phyloP scores from a whole-genome alignment of 306 rosid species.

The Elaeagnus macrophylla region DNA sequence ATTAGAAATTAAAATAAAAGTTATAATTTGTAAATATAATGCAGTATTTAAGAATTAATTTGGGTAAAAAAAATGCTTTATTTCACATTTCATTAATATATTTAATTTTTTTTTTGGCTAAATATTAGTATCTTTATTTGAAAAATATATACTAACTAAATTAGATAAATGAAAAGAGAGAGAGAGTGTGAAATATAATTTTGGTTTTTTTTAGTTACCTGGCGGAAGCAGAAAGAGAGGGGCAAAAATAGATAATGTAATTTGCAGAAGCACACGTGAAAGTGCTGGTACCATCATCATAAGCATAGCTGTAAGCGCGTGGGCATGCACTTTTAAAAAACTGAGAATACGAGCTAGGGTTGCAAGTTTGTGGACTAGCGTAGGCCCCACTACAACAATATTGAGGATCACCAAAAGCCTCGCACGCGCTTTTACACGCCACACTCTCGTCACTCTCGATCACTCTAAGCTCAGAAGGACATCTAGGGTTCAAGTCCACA shows the following conservation, averaged over 20 bases:
- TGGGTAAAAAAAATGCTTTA: no score
- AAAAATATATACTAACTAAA: background rate
- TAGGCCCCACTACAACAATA: conserved; percentile 82
- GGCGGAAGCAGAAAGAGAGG: conserved; percentile 21
- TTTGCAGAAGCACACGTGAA: conserved; percentile 73
- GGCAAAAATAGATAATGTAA: conserved; percentile 66
- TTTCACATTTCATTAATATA: no score
- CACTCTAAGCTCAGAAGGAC: conserved; percentile 55
- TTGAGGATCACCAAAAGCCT: conserved; percentile 65
- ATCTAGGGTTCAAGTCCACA: conserved; percentile 49
- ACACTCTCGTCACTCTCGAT: conserved; percentile 32
- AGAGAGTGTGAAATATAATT: no score
- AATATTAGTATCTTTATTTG: no score
- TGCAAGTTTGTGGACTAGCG: conserved; percentile 51
- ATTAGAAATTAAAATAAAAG: no score
- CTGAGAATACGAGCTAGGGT: conserved; percentile 60
- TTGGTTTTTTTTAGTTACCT: no score
- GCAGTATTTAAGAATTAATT: no score
- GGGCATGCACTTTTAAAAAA: conserved; percentile 72
- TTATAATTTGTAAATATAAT: no score
- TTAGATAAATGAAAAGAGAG: background rate
- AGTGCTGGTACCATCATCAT: conserved; percentile 78
- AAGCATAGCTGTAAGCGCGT: conserved; percentile 80
- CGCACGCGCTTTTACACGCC: conserved; percentile 91
- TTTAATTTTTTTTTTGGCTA: no score